A percentile compares a stretch with the other conserved stretches of the same genome.
Conservation (phyloP, 1,284 basidiomycete genomes). For the Ganoderma lucidum region DNA sequence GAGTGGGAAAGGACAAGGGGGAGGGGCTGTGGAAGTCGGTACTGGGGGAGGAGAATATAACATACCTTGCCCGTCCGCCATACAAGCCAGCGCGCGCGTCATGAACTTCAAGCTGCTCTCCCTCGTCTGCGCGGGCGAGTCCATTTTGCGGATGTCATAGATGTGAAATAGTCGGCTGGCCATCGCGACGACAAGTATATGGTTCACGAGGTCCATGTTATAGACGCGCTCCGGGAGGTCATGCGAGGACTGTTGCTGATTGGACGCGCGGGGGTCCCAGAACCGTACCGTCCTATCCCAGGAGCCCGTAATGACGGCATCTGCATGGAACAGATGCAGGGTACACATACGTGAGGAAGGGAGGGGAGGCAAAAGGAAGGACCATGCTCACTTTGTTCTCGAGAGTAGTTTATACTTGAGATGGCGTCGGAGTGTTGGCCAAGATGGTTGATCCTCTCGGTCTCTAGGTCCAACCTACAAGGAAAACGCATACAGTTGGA, state of each 20-base stretch:
- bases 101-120: conserved; percentile 97
- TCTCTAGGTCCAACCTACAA: conserved; percentile 65
- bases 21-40: neutral
- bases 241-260: conserved; percentile 68
- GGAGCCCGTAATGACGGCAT: conserved; percentile 82
- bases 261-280: conserved; percentile 80
- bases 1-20: neutral
- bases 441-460: conserved; percentile 67
- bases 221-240: conserved; percentile 86
- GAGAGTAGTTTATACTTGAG: conserved; percentile 67
- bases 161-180: conserved; percentile 90
- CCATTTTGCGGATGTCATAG: conserved; percentile 84
- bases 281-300: conserved; percentile 92
- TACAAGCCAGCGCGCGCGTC: conserved; percentile 90
- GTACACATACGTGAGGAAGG: conserved; percentile 4
- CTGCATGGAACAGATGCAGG: conserved; percentile 47
- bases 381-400: conserved; percentile 57
- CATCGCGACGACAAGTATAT: conserved; percentile 89
- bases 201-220: conserved; percentile 76
- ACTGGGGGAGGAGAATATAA: conserved; percentile 3
- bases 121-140: conserved; percentile 75
- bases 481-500: neutral
- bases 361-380: conserved; percentile 4
- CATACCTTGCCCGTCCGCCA: conserved; percentile 91
- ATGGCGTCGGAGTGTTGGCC: conserved; percentile 75